Base-by-base conservation (phyloP, 345 rosid species). In the Corchorus capsularis region DNA sequence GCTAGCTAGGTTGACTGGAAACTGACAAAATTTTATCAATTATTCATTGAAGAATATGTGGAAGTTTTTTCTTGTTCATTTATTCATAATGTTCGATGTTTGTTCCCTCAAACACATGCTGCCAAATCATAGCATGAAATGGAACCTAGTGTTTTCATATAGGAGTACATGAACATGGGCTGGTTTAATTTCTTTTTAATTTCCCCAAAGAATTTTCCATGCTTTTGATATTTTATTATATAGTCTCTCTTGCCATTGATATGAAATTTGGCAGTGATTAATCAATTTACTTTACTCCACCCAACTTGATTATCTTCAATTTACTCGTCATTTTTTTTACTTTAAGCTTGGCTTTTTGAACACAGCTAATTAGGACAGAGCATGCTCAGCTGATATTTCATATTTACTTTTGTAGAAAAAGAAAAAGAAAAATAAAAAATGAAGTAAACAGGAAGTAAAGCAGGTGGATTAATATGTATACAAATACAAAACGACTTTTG, bases 401-500 rank as follows among this genome's bases (percentile, higher is more conserved):
- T 43, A 27, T 0, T 27, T 27, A 27, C 27, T 55, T 20, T 62
- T 12, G 22, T 22, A 56, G 27, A 19, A 37, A 62, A 49, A 39
- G 27, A 61, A 49, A 74, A 32, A 17, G 45, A 74, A 37, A 27
- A 27, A n/a, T n/a, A n/a, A n/a, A 27, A 27, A 27, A 27, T 27
- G 19, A 45, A 47, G 11, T 9, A 62, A 62, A 56, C 67, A 35
- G 50, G 62, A 67, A 77, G 20, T 5, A 41, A 43, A 9, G 16
- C 37, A 4, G 62, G 19, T 20, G 52, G 61, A 70, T 63, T 75
- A 19, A 35, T 34, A 27, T 27, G 27, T 43, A 65, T 71, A 70
- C 27, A 68, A 68, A 65, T 71, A 70, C 27, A 68, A 68, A 61
- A 56, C 41, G 2, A 16, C 32, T 60, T 27, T 60, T 50, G 63